These are phyloP conservation scores for Boletus subcaerulescens DNA, from an alignment of 768 basidiomycete genomes.

Conservation along the genomic window DNA sequence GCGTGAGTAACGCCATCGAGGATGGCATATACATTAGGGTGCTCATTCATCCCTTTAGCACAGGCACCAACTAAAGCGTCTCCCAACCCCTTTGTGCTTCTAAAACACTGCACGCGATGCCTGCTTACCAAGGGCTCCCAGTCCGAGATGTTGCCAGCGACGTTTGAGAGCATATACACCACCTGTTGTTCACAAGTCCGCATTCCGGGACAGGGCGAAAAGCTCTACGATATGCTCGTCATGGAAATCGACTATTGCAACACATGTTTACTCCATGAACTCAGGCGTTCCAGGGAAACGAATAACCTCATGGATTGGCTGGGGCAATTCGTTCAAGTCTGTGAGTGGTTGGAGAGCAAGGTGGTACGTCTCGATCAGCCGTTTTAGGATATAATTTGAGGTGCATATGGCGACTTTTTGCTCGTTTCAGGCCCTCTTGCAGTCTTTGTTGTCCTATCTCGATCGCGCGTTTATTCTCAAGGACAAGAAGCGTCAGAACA, in stretches of 20 bases:
- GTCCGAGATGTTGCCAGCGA: conserved; percentile 37
- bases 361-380: conserved; percentile 45
- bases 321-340: conserved; percentile 48
- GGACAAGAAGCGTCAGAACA: conserved; percentile 35
- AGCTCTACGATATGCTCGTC: conserved; percentile 55
- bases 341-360: conserved; percentile 62
- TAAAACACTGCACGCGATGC: conserved; percentile 38
- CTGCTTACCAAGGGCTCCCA: conserved; percentile 38
- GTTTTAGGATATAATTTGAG: not conserved
- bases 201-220: conserved; percentile 51
- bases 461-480: conserved; percentile 62
- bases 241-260: conserved; percentile 60
- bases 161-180: conserved; percentile 55
- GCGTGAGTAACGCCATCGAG: conserved; percentile 25
- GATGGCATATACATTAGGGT: not conserved
- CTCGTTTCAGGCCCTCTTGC: conserved; percentile 47
- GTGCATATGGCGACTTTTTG: not conserved
- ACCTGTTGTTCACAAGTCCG: conserved; percentile 57
- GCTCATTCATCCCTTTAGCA: conserved; percentile 7
- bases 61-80: conserved; percentile 5
- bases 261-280: conserved; percentile 36
- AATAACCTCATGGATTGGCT: conserved; percentile 52
- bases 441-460: conserved; percentile 65
- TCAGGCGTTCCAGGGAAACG: conserved; percentile 24
- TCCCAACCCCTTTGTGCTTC: conserved; percentile 26